phyloP scores from a whole-genome alignment of 805 yeast genomes.

The Saturnispora hagleri region DNA sequence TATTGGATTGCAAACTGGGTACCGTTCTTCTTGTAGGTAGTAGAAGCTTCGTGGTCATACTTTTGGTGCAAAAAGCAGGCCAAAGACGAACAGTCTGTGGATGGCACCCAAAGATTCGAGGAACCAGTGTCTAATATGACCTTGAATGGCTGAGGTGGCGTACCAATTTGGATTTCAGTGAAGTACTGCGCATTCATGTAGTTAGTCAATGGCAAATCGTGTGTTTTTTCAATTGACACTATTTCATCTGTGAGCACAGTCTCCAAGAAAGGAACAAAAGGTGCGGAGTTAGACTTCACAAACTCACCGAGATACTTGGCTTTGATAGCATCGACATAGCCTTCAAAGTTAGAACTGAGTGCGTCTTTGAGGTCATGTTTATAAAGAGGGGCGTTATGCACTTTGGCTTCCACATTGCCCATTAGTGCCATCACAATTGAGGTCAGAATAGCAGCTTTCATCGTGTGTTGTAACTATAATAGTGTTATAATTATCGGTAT shows the following conservation, averaged over 20 bases:
- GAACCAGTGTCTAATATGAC: conserved; percentile 95
- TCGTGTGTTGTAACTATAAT: neutral
- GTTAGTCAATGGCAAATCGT: conserved; percentile 81
- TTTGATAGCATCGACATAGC: conserved; percentile 40
- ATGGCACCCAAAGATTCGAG: conserved; percentile 95
- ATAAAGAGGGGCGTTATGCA: conserved; percentile 37
- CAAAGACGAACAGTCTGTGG: conserved; percentile 78
- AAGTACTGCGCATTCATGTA: conserved; percentile 94
- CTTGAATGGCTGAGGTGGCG: conserved; percentile 90
- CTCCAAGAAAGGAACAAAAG: conserved; percentile 37
- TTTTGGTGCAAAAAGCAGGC: conserved; percentile 93
- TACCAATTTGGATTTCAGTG: conserved; percentile 84
- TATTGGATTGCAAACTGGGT: conserved; percentile 76
- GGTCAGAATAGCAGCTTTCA: conserved; percentile 28
- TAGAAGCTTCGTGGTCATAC: conserved; percentile 77
- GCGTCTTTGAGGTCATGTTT: conserved; percentile 41
- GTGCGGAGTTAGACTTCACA: conserved; percentile 15
- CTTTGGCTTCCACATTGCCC: conserved; percentile 33
- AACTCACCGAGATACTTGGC: conserved; percentile 34
- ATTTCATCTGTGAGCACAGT: neutral
- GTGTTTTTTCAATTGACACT: conserved; percentile 32
- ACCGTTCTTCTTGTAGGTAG: conserved; percentile 82
- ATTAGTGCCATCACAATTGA: conserved; percentile 22
- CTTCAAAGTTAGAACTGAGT: conserved; percentile 36
- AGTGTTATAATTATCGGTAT: neutral